phyloP scores from a whole-genome alignment of 2,329 filamentous ascomycete species.

The Aspergillus neoniger region DNA sequence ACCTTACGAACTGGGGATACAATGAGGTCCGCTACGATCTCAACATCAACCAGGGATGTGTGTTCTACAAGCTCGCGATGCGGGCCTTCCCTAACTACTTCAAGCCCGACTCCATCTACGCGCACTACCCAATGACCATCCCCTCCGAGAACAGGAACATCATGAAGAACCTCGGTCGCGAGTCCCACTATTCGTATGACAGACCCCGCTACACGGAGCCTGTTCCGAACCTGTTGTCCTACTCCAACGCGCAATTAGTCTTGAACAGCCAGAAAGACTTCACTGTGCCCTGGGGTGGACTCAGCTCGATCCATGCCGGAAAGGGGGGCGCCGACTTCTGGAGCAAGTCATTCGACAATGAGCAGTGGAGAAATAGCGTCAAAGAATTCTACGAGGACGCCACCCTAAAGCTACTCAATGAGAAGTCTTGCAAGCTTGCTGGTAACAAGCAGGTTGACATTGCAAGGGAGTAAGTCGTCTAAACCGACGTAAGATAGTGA shows the following conservation, averaged over 20 bases:
- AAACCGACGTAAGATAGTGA: slow-evolving; percentile 11
- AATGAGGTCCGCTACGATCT: slow-evolving; percentile 72
- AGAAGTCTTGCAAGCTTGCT: slow-evolving; percentile 66
- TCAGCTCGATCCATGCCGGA: slow-evolving; percentile 64
- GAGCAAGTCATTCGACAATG: slow-evolving; percentile 61
- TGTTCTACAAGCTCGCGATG: slow-evolving; percentile 82
- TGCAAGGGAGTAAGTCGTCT: slow-evolving; percentile 53
- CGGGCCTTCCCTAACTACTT: slow-evolving; percentile 81
- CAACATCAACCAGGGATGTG: slow-evolving; percentile 74
- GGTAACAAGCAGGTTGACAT: slow-evolving; percentile 69
- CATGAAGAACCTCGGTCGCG: slow-evolving; percentile 66
- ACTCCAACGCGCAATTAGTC: slow-evolving; percentile 62
- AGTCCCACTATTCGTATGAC: slow-evolving; percentile 69
- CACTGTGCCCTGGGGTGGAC: slow-evolving; percentile 65
- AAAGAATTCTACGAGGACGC: slow-evolving; percentile 68
- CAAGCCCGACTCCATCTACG: slow-evolving; percentile 75
- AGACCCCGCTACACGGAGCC: slow-evolving; percentile 57
- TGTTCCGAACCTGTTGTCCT: slow-evolving; percentile 61
- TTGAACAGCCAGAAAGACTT: slow-evolving; percentile 64
- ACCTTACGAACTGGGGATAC: slow-evolving; percentile 83
- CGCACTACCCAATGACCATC: slow-evolving; percentile 72
- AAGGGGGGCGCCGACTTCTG: slow-evolving; percentile 58
- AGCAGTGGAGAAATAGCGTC: slow-evolving; percentile 63
- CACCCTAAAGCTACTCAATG: slow-evolving; percentile 61
- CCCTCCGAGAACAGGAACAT: slow-evolving; percentile 73